phyloP scores from a whole-genome alignment of 345 rosid species.

The Gossypium stocksii region DNA sequence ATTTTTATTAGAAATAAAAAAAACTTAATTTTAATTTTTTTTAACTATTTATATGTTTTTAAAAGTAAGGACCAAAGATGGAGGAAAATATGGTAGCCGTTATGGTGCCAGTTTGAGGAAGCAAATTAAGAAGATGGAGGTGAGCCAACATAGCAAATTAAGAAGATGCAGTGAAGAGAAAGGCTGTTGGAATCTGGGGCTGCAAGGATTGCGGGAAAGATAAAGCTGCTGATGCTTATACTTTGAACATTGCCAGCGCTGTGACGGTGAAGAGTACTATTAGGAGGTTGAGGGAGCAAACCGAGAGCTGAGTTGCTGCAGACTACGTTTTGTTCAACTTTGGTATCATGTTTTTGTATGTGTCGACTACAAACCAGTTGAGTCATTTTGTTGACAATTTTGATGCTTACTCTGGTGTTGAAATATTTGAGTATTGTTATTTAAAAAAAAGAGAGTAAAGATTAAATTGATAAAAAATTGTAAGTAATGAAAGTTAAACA shows the following conservation, averaged over 20 bases:
- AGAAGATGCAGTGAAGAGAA: slow-evolving; percentile 88
- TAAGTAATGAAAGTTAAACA: too few relatives aligned
- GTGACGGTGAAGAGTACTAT: slow-evolving; percentile 90
- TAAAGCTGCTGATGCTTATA: slow-evolving; percentile 93
- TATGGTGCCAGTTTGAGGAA: slow-evolving; percentile 87
- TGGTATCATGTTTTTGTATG: slow-evolving; percentile 6
- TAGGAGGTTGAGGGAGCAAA: slow-evolving; percentile 88
- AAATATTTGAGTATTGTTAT: neutral
- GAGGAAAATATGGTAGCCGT: slow-evolving; percentile 40
- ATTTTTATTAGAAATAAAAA: too few relatives aligned
- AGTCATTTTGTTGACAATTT: neutral
- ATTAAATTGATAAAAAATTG: too few relatives aligned
- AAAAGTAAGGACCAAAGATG: too few relatives aligned
- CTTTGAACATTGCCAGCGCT: slow-evolving; percentile 85
- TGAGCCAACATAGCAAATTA: slow-evolving; percentile 80
- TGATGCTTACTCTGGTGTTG: neutral
- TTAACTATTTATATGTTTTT: too few relatives aligned
- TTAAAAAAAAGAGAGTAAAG: too few relatives aligned
- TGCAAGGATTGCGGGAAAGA: slow-evolving; percentile 97
- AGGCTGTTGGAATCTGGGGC: slow-evolving; percentile 95
- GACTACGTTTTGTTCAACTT: neutral
- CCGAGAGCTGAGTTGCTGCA: slow-evolving; percentile 52
- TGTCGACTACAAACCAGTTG: neutral
- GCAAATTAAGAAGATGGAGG: slow-evolving; percentile 90
- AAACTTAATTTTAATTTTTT: too few relatives aligned